Base-by-base conservation (phyloP, 2,329 filamentous ascomycete genomes). In the Claviceps pazoutovae region DNA sequence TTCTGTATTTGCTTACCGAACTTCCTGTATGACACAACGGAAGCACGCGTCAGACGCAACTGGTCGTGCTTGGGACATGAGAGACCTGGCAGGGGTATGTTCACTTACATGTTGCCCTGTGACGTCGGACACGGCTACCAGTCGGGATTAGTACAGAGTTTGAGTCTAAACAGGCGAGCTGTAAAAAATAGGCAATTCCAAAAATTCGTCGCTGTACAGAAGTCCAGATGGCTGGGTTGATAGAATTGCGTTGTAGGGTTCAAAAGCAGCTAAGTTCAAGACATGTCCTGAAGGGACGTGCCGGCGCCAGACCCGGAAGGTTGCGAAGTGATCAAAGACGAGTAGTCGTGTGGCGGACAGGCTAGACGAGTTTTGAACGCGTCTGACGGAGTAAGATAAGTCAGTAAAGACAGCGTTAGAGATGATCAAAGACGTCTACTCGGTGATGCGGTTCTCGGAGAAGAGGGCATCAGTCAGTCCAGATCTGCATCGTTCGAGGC, bases 1-100 rank as follows among this genome's bases (percentile, higher is more conserved):
- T 95, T 95, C 75, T 97, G 93, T 60, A 98, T 95, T 68, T 96
- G 88, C 76, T 98, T 98, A 70, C 93, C 93, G 75, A 98, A 98
- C 80, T 98, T 98, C 93, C 91, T 98, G 63, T 49, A 56, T 54
- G 50, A 34, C 48, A 48, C 38, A 50, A 54, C 46, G 46, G 30
- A 44, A 48, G 48, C 38, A 48, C 37, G 37, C 48, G 53, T 54
- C 37, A 56, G 52, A 45, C 51, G 48, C 38, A 41, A 17, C 16
- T 16, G 41, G 51, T 52, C 23, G 23, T 21, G 17, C 11, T 46
- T n/a, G 23, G 47, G 26, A 48, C 37, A 51, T n/a, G 49, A 36
- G 41, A 49, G 39, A 13, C n/a, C 30, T 42, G 8, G 7, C 39
- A 41, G 45, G 50, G 45, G 49, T 38, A 14, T 14, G 1, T 23